phyloP scores from a whole-genome alignment of 805 yeast species.

The Yamadazyma phyllophila region DNA sequence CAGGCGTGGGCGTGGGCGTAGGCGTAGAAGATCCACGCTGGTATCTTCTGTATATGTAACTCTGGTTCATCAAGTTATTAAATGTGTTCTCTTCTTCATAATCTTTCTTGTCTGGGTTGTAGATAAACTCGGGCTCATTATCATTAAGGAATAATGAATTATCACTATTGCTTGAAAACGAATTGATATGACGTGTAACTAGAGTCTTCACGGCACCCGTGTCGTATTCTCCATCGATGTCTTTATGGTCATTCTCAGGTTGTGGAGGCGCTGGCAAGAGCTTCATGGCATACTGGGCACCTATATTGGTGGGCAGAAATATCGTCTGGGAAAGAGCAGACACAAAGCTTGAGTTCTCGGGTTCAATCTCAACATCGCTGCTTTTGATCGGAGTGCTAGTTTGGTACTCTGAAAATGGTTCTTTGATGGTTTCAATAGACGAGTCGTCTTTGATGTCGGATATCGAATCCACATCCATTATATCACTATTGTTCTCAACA shows the following conservation, averaged over 20 bases:
- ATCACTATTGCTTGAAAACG: slow-evolving; percentile 15
- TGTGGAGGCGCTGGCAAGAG: slow-evolving; percentile 23
- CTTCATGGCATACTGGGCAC: slow-evolving; percentile 38
- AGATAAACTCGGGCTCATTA: slow-evolving; percentile 16
- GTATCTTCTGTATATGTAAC: slow-evolving; percentile 16
- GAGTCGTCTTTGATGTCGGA: neutral
- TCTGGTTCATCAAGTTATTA: slow-evolving; percentile 13
- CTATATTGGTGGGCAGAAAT: slow-evolving; percentile 38
- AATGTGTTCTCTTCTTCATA: slow-evolving; percentile 14
- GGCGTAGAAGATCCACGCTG: slow-evolving; percentile 5
- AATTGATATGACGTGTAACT: slow-evolving; percentile 15
- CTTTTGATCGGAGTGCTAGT: slow-evolving; percentile 9
- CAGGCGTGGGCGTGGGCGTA: neutral
- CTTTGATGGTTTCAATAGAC: slow-evolving; percentile 6
- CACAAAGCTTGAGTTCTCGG: slow-evolving; percentile 17
- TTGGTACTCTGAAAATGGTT: slow-evolving; percentile 1
- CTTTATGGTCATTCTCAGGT: neutral
- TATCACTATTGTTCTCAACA: slow-evolving; percentile 1
- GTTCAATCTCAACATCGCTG: slow-evolving; percentile 8
- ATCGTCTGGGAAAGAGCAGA: slow-evolving; percentile 15
- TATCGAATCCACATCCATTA: slow-evolving; percentile 12
- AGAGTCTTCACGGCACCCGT: slow-evolving; percentile 10
- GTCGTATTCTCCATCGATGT: slow-evolving; percentile 28
- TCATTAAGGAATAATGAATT: slow-evolving; percentile 9
- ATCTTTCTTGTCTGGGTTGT: slow-evolving; percentile 16